Percentiles rank a stretch among this genome's conserved stretches.
These are phyloP conservation scores for Eleusine coracana DNA, from an alignment of 176 grass and related monocot genomes.

Conservation along the genomic window DNA sequence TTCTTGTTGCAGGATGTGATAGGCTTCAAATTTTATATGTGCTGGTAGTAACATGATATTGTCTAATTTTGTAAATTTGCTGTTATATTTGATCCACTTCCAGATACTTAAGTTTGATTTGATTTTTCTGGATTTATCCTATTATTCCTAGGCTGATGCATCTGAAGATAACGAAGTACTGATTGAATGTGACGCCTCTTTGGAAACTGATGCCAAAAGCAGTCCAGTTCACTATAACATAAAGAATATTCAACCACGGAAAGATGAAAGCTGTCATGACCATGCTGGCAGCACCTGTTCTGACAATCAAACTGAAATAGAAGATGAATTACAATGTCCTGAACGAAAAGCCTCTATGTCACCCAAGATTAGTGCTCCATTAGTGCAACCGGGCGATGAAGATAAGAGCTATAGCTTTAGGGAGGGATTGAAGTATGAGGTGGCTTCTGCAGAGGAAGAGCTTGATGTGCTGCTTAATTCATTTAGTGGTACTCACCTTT, in stretches of 20 bases:
- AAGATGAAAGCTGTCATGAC: slow-evolving; percentile 25
- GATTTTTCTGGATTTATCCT: slow-evolving; percentile 5
- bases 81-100: slow-evolving; percentile 17
- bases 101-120: not conserved
- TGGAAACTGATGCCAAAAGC: slow-evolving; percentile 36
- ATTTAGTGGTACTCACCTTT: slow-evolving; percentile 55
- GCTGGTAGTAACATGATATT: not conserved
- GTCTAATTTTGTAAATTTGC: not conserved
- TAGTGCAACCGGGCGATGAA: slow-evolving; percentile 23
- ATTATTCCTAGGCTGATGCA: slow-evolving; percentile 32
- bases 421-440: slow-evolving; percentile 33
- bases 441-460: slow-evolving; percentile 58
- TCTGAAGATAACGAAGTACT: slow-evolving; percentile 37
- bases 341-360: slow-evolving; percentile 25
- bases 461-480: slow-evolving; percentile 76
- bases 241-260: not conserved
- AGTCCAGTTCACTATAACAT: slow-evolving; percentile 24
- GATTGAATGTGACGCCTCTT: slow-evolving; percentile 28
- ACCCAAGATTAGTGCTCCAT: not conserved
- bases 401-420: slow-evolving; percentile 23
- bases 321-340: slow-evolving; percentile 27
- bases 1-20: slow-evolving; percentile 2
- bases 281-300: not conserved
- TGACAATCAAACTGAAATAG: slow-evolving; percentile 19
- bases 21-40: slow-evolving; percentile 15